A percentile compares a stretch with the other conserved stretches of the same genome.
phyloP scores from a whole-genome alignment of 495 filamentous ascomycete genomes.

The Daldinia decipiens region DNA sequence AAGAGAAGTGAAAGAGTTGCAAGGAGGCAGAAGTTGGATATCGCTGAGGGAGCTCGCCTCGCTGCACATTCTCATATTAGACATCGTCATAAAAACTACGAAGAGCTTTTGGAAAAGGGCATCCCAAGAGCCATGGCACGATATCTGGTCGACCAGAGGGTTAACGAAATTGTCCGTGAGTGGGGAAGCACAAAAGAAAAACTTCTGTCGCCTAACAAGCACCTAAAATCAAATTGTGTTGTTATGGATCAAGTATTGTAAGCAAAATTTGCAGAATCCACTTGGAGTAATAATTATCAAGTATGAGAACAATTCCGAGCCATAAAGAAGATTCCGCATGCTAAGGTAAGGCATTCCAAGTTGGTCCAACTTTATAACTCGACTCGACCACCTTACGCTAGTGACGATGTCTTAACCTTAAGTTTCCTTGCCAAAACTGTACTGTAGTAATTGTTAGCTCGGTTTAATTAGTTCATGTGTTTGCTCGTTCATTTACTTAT shows the following conservation, averaged over 20 bases:
- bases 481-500: no score
- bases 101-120: conserved; percentile 40
- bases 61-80: conserved; percentile 54
- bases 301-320: no score
- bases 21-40: conserved; percentile 39
- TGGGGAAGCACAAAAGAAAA: conserved; percentile 15
- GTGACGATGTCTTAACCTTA: no score
- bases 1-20: conserved; percentile 53
- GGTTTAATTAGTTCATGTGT: no score
- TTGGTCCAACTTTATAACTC: no score
- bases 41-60: conserved; percentile 48
- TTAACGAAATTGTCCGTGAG: conserved; percentile 31
- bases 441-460: no score
- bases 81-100: conserved; percentile 54
- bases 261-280: neutral
- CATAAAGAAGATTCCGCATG: no score
- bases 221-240: neutral
- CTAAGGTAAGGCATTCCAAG: no score
- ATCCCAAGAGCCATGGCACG: conserved; percentile 35
- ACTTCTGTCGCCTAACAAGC: neutral
- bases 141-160: conserved; percentile 12
- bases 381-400: no score
- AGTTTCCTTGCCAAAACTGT: no score
- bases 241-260: neutral
- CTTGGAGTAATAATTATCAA: no score